Percentiles rank a stretch among this genome's conserved stretches.
phyloP scores from a whole-genome alignment of 352 stramenopile genomes.

The Ophiocytium majus region DNA sequence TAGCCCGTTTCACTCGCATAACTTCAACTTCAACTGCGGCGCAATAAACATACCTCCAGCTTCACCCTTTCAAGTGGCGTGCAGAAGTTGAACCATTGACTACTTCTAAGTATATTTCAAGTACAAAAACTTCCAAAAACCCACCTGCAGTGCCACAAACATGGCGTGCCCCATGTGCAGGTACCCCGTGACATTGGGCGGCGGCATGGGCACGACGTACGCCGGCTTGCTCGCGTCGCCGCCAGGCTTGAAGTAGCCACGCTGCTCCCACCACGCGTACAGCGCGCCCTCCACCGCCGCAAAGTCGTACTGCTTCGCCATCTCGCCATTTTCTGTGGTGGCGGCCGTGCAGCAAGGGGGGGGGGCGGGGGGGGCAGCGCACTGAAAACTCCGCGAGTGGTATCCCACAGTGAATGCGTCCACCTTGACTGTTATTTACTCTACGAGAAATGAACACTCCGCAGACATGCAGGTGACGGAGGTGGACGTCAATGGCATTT shows the following conservation, averaged over 20 bases:
- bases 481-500: not conserved
- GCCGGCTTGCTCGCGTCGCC: constrained; percentile 52
- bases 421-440: not conserved
- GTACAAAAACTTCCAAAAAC: no score
- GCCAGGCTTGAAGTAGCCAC: constrained; percentile 68
- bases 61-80: constrained; percentile 1
- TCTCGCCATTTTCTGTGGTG: constrained; percentile 27
- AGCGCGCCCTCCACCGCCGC: constrained; percentile 68
- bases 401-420: not conserved
- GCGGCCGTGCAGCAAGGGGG: not conserved
- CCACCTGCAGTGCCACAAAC: constrained; percentile 88
- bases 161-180: constrained; percentile 98
- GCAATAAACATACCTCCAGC: not conserved
- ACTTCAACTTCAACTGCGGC: no score
- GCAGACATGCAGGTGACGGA: not conserved
- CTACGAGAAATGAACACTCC: not conserved
- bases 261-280: constrained; percentile 75
- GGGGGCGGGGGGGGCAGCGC: not conserved
- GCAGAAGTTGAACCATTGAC: not conserved
- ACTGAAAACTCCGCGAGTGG: not conserved
- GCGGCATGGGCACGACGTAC: constrained; percentile 78
- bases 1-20: constrained; percentile 83
- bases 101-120: not conserved
- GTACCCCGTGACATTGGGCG: constrained; percentile 82
- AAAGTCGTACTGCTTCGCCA: constrained; percentile 66